phyloP scores from a whole-genome alignment of 139 green algal genomes.

The Micractinium conductrix region DNA sequence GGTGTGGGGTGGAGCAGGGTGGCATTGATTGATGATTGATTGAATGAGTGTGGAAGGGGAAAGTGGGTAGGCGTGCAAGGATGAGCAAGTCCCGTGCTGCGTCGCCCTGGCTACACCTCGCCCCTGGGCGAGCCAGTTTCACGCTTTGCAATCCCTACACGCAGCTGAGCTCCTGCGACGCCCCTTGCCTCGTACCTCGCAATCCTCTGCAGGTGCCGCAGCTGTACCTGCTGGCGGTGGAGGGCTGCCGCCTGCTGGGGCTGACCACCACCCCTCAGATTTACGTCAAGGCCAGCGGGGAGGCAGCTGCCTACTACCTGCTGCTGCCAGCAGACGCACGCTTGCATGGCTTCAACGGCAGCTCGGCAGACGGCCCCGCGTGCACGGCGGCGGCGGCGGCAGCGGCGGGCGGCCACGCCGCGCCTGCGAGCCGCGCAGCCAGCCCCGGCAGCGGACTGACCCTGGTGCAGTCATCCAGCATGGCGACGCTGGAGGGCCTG shows the following conservation, averaged over 20 bases:
- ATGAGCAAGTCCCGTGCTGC: too few species aligned
- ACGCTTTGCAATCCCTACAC: too few species aligned
- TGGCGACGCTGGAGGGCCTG: not conserved
- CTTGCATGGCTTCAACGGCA: slow-evolving; percentile 16
- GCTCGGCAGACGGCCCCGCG: too few species aligned
- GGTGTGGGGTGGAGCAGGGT: not conserved
- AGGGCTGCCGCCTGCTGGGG: slow-evolving; percentile 27
- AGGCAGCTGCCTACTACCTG: slow-evolving; percentile 31
- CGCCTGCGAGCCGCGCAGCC: not conserved
- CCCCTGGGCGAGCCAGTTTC: too few species aligned
- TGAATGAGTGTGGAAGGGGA: not conserved
- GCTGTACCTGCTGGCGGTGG: slow-evolving; percentile 33
- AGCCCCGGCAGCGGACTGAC: not conserved
- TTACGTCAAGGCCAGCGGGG: slow-evolving; percentile 4
- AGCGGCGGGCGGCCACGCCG: too few species aligned
- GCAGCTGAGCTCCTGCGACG: too few species aligned
- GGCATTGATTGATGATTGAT: not conserved
- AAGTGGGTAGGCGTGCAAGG: too few species aligned
- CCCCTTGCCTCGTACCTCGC: too few species aligned
- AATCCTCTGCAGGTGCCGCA: slow-evolving; percentile 5
- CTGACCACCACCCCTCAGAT: not conserved
- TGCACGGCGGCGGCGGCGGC: not conserved
- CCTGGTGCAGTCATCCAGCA: not conserved
- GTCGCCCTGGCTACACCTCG: too few species aligned
- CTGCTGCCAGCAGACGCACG: not conserved